Evolutionary conservation across 2,329 filamentous ascomycete genomes (phyloP).

Genomic region (Coleophoma cylindrospora): DNA sequence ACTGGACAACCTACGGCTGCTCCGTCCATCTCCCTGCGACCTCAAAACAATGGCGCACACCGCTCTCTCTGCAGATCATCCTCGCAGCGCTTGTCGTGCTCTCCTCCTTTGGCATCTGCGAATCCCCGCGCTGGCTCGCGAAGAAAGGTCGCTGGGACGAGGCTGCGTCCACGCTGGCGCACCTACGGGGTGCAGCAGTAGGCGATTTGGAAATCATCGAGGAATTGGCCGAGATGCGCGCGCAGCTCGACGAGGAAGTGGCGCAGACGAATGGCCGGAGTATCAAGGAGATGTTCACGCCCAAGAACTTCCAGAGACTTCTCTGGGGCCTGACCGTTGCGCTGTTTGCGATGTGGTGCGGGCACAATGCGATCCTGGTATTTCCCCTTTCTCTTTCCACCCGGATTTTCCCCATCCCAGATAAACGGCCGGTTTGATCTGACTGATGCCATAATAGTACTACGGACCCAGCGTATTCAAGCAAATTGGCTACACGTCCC

Average conservation of each 20-base stretch:
- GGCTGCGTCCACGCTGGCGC: constrained; percentile 39
- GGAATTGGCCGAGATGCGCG: constrained; percentile 32
- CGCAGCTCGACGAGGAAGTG: constrained; percentile 40
- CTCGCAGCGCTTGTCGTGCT: constrained; percentile 58
- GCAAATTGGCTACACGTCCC: constrained; percentile 6
- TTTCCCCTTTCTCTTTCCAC: background rate
- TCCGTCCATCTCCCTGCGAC: constrained; percentile 27
- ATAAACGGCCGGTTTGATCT: too few relatives aligned
- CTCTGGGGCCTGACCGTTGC: constrained; percentile 32
- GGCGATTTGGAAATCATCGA: constrained; percentile 27
- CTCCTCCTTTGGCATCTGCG: constrained; percentile 60
- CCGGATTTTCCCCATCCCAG: too few relatives aligned
- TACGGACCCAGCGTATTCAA: constrained; percentile 10
- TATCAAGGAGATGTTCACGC: constrained; percentile 38
- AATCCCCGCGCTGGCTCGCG: constrained; percentile 49
- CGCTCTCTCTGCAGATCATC: constrained; percentile 37
- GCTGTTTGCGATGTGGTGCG: constrained; percentile 32
- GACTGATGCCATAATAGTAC: background rate
- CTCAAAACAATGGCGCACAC: constrained; percentile 45
- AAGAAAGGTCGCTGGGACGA: constrained; percentile 38
- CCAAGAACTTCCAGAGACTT: constrained; percentile 40
- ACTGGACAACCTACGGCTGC: constrained; percentile 33
- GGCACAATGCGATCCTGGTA: constrained; percentile 11
- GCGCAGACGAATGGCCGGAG: constrained; percentile 37
- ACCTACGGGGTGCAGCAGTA: constrained; percentile 42